A percentile compares a stretch with the other conserved stretches of the same genome.
Conservation (phyloP, 1,139 yeast genomes). For the Saccharomyces pastorianus region DNA sequence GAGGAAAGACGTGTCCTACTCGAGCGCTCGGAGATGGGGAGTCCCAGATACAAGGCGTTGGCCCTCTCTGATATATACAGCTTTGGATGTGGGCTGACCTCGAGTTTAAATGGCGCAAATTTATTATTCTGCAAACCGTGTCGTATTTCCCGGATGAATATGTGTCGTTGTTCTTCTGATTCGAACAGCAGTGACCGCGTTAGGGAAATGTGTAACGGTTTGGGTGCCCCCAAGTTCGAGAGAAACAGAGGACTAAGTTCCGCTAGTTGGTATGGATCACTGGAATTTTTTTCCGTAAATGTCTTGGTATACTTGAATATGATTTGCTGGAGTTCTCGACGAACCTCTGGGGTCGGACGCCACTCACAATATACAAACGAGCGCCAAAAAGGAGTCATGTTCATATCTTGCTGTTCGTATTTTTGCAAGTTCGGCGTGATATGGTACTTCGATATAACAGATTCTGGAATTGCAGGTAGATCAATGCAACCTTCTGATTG, state of each 20-base stretch:
- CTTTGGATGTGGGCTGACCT: background rate
- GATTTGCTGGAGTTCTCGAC: constrained; percentile 8
- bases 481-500: background rate
- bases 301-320: constrained; percentile 7
- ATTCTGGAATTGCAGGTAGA: constrained; percentile 12
- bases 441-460: constrained; percentile 14
- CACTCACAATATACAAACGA: constrained; percentile 17
- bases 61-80: background rate
- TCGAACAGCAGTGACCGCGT: constrained; percentile 11
- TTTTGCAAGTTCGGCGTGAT: constrained; percentile 10
- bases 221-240: constrained; percentile 18
- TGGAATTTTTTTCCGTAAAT: constrained; percentile 1
- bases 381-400: background rate
- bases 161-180: constrained; percentile 9
- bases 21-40: background rate
- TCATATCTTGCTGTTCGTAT: constrained; percentile 4
- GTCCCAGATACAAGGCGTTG: background rate
- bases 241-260: constrained; percentile 16
- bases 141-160: constrained; percentile 7
- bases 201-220: constrained; percentile 20
- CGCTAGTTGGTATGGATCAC: constrained; percentile 2
- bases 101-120: background rate
- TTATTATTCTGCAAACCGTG: constrained; percentile 4
- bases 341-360: constrained; percentile 13
- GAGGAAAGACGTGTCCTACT: background rate